Evolutionary conservation across 108 stramenopile species (phyloP).

Genomic region (Mediolabrus comicus): DNA sequence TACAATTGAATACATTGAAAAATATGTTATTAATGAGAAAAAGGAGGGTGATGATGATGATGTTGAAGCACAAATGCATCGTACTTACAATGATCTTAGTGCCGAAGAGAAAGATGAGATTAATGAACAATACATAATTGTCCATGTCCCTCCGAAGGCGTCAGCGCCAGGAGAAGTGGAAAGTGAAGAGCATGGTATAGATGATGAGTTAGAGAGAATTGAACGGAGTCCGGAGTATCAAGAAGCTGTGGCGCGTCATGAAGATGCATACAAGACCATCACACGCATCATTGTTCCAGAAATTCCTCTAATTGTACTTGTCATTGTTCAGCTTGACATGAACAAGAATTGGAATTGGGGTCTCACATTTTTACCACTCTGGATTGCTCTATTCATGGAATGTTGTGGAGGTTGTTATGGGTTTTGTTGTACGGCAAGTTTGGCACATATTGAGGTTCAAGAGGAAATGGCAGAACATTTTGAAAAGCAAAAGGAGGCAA

Average conservation of each 20-base stretch:
- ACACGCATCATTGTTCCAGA: conserved; percentile 52
- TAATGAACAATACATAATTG: conserved; percentile 46
- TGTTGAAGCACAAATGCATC: conserved; percentile 34
- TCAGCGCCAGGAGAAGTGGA: conserved; percentile 37
- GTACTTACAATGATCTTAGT: conserved; percentile 53
- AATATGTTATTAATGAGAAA: conserved; percentile 55
- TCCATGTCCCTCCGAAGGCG: conserved; percentile 59
- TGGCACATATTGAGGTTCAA: conserved; percentile 52
- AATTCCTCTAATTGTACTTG: conserved; percentile 56
- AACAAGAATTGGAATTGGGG: conserved; percentile 65
- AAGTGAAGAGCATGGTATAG: conserved; percentile 41
- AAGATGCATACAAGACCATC: conserved; percentile 33
- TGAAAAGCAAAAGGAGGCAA: conserved; percentile 30
- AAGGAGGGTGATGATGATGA: conserved; percentile 44
- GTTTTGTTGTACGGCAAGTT: conserved; percentile 45
- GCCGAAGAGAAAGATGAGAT: conserved; percentile 64
- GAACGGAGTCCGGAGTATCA: conserved; percentile 69
- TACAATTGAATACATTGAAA: conserved; percentile 58
- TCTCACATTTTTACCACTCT: conserved; percentile 68
- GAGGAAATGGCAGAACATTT: conserved; percentile 46
- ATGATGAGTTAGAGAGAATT: conserved; percentile 52
- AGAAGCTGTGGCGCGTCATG: conserved; percentile 52
- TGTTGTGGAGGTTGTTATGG: conserved; percentile 49
- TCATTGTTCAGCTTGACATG: conserved; percentile 66
- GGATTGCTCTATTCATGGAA: conserved; percentile 54